Evolutionary conservation across 2,329 filamentous ascomycete genomes (phyloP), one percentile per base, ranked within the genome.

Genomic region (Cadophora gregata): DNA sequence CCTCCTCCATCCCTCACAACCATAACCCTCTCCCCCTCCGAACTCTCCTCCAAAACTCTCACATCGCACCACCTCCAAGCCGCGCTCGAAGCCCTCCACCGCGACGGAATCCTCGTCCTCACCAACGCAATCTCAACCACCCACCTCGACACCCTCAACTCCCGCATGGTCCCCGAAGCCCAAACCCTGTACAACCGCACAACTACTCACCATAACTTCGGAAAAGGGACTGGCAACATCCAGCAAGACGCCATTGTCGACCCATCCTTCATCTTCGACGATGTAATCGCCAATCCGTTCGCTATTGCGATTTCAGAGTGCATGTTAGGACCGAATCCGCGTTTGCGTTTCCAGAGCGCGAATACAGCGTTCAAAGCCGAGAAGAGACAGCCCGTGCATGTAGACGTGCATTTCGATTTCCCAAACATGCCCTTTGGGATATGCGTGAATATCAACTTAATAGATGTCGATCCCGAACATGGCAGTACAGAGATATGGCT

Each of bases 51-150:
- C 25, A 67, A 70, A 48, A 45, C 45, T 16, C 42, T 70, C 48
- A 67, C 62, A 8, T 70, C 69, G 8, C 67, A 68, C 59, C 62
- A 69, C 29, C 86, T 97, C 33, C 94, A 97, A 79, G 92, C 97
- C 74, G 93, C 93, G 0, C 97, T 97, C 74, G 93, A 97, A 80
- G 88, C 88, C 45, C 84, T 97, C n/a, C 93, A 97, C 76, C 85
- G 87, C 71, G 89, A 89, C 74, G 94, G 93, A 3, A 93, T 97
- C 79, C 79, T 84, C 24, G 91, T 97, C 14, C 89, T 88, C 53
- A 51, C 29, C 25, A 68, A 68, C 6, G 81, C 81, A 2, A 78
- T 88, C 24, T 80, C 82, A 0, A 82, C 84, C 67, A 73, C 78
- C 0, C 74, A 82, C 24, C 76, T 89, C 7, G 84, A 89, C 70